Evolutionary conservation across 1,284 basidiomycete species (phyloP).

Genomic region (Pseudomicrostroma phylloplanum): DNA sequence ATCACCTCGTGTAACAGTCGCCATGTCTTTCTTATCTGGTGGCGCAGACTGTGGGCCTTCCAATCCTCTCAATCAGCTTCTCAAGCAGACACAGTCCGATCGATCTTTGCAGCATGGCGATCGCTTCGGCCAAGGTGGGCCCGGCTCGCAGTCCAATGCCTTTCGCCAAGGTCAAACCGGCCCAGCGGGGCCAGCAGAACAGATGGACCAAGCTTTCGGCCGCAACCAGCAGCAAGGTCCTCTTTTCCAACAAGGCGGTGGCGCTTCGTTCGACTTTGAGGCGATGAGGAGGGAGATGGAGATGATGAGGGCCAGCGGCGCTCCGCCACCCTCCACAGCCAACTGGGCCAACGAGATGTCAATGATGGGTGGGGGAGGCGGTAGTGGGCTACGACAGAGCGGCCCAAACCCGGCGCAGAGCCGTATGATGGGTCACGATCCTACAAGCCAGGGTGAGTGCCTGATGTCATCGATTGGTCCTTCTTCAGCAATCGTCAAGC

Average conservation of each 20-base stretch:
- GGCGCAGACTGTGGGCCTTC: conserved; percentile 78
- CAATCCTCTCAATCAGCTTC: conserved; percentile 81
- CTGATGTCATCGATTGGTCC: no score
- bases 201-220: conserved; percentile 42
- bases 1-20: conserved; percentile 21
- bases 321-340: conserved; percentile 12
- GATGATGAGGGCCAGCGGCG: conserved; percentile 27
- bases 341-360: conserved; percentile 43
- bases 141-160: conserved; percentile 24
- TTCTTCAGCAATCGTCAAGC: no score
- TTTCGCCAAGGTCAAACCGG: conserved; percentile 21
- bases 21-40: conserved; percentile 64
- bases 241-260: conserved; percentile 6
- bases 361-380: background rate
- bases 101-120: conserved; percentile 65
- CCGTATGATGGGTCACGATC: background rate
- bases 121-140: conserved; percentile 22
- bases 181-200: conserved; percentile 7
- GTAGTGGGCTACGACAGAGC: conserved; percentile 3
- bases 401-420: conserved; percentile 5
- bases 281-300: conserved; percentile 32
- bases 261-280: conserved; percentile 30
- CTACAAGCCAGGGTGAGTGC: background rate
- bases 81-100: conserved; percentile 86
- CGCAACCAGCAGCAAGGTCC: conserved; percentile 27